Evolutionary conservation across 2,329 filamentous ascomycete genomes (phyloP), one percentile per base, ranked within the genome.

Genomic region (Botrytis squamosa): DNA sequence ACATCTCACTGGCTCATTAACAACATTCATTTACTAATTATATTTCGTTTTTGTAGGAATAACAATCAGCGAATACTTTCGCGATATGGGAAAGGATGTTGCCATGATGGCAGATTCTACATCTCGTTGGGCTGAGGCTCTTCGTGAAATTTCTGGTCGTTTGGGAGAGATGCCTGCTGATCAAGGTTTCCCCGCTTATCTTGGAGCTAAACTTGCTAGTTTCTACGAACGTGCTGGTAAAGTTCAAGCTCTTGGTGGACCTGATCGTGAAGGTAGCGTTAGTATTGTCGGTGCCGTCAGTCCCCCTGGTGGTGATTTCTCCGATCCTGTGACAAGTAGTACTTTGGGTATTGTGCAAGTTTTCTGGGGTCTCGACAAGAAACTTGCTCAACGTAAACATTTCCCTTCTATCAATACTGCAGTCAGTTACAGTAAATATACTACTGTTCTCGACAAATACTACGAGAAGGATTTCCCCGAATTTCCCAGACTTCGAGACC

Each of bases 81-180:
- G 96, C 78, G 96, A 99, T 81, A 94, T 97, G 84, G 96, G 96
- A 77, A 95, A 98, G 84, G 89, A 97, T 83, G 96, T 99, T 57
- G 95, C 96, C 80, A 99, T 99, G 96, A 99, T 99, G 96, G 96
- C 96, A 77, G 96, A 99, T 85, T 98, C 96, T 25, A 93, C 95
- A 70, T 99, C 96, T 71, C 94, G 96, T 78, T 99, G 96, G 96
- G 96, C 96, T 77, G 96, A 99, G 86, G 96, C 96, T 82, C 89
- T 99, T 83, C 94, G 96, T 93, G 96, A 99, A 84, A 91, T 99
- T 83, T 99, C 96, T 49, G 96, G 96, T 88, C 96, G 96, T 88
- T 88, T 99, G 75, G 96, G 96, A 88, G 96, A 99, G 85, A 99
- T 99, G 96, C 96, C 96, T 85, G 96, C 96, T 84, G 96, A 99